phyloP scores from a whole-genome alignment of 1,139 yeast genomes.

The Yamadazyma aaseri region DNA sequence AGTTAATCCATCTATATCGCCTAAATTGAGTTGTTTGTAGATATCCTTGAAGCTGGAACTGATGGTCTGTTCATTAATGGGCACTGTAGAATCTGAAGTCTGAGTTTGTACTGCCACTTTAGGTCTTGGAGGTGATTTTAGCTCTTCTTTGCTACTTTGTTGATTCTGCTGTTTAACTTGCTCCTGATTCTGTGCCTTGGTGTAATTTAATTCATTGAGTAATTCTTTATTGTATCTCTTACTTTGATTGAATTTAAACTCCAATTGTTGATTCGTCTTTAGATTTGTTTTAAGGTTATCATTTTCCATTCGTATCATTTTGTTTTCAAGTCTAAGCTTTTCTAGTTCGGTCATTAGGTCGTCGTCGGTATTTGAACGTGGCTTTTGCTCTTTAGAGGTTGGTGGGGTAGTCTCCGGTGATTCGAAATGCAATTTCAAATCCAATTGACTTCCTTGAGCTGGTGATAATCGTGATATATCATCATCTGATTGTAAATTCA shows the following conservation, averaged over 20 bases:
- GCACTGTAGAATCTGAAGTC: background rate
- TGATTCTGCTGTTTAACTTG: background rate
- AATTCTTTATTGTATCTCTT: constrained; percentile 16
- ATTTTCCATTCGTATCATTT: constrained; percentile 5
- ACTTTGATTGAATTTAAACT: constrained; percentile 13
- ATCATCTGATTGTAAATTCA: background rate
- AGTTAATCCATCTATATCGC: constrained; percentile 26
- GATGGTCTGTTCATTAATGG: constrained; percentile 9
- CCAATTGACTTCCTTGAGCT: constrained; percentile 3
- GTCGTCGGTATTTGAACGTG: background rate
- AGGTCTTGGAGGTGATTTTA: too few species aligned
- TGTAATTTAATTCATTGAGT: constrained; percentile 18
- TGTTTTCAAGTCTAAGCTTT: constrained; percentile 5
- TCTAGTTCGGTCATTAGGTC: constrained; percentile 6
- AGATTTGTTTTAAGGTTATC: constrained; percentile 4
- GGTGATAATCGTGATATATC: constrained; percentile 2
- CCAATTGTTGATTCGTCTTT: constrained; percentile 9
- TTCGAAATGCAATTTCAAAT: constrained; percentile 8
- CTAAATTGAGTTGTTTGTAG: constrained; percentile 27
- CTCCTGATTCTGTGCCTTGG: constrained; percentile 6
- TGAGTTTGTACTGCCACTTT: constrained; percentile 1
- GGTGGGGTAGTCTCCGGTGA: constrained; percentile 19
- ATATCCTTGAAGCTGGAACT: constrained; percentile 22
- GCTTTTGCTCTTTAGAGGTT: constrained; percentile 12
- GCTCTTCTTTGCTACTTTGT: background rate